Percentiles rank a stretch among this genome's conserved stretches.
Evolutionary conservation across 2,329 filamentous ascomycete genomes (phyloP).

Genomic region (Botrytis galanthina): DNA sequence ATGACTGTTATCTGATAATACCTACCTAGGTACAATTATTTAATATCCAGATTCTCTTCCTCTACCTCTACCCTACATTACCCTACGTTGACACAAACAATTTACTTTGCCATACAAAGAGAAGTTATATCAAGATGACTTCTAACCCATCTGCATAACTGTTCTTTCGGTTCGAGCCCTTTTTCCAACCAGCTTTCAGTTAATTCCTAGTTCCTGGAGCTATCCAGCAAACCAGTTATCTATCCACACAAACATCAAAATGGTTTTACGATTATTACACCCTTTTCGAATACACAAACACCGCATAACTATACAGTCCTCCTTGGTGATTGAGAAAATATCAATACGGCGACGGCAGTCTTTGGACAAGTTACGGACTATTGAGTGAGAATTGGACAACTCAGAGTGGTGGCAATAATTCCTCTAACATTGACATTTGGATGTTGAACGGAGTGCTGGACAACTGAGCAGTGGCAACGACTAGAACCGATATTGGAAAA

Average conservation of each 20-base stretch:
- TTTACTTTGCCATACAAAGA: not conserved
- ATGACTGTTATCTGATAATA: not conserved
- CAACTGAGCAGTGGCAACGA: not conserved
- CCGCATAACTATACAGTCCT: slow-evolving; percentile 49
- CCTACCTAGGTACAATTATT: too few relatives aligned
- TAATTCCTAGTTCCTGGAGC: not conserved
- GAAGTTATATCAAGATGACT: slow-evolving; percentile 19
- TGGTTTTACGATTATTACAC: slow-evolving; percentile 48
- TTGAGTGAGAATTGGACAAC: not conserved
- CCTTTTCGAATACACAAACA: slow-evolving; percentile 44
- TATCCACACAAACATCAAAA: slow-evolving; percentile 42
- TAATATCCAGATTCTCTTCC: not conserved
- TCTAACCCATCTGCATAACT: slow-evolving; percentile 14
- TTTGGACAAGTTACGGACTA: not conserved
- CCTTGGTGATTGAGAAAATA: slow-evolving; percentile 38
- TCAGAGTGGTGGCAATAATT: not conserved
- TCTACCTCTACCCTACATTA: not conserved
- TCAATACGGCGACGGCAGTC: slow-evolving; percentile 26
- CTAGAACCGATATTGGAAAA: slow-evolving; percentile 40
- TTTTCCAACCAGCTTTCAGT: not conserved
- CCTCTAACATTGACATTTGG: not conserved
- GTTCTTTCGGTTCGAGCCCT: slow-evolving; percentile 3
- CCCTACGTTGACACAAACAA: not conserved
- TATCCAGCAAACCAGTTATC: not conserved
- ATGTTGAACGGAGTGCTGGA: not conserved